These are phyloP conservation scores for Saturnispora diversa DNA, from an alignment of 805 yeast species.

Conservation along the genomic window DNA sequence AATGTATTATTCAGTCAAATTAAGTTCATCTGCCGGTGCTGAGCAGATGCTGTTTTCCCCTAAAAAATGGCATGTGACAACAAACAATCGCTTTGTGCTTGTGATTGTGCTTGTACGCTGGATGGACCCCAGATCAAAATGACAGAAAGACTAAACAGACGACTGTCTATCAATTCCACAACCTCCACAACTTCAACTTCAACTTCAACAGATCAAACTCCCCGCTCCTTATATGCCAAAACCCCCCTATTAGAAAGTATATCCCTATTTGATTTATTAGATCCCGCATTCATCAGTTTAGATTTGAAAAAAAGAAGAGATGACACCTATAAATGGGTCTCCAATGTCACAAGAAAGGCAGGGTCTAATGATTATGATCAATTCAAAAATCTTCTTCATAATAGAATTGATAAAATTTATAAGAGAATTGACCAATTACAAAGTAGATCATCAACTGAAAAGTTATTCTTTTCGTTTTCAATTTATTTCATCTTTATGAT, in stretches of 20 bases:
- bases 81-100: too few relatives aligned
- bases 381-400: constrained; percentile 20
- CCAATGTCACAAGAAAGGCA: too few relatives aligned
- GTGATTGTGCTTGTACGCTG: too few relatives aligned
- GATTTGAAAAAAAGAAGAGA: constrained; percentile 20
- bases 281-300: constrained; percentile 23
- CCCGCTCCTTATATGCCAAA: constrained; percentile 3
- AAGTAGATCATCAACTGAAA: constrained; percentile 54
- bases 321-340: constrained; percentile 25
- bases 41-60: too few relatives aligned
- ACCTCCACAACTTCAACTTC: not conserved
- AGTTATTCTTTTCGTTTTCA: constrained; percentile 70
- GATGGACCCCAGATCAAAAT: too few relatives aligned
- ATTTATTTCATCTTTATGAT: constrained; percentile 57
- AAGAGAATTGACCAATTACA: constrained; percentile 30
- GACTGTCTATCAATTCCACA: too few relatives aligned
- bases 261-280: constrained; percentile 27
- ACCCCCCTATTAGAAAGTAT: constrained; percentile 24
- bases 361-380: constrained; percentile 22
- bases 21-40: too few relatives aligned
- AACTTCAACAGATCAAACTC: constrained; percentile 4
- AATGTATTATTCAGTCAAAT: too few relatives aligned
- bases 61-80: not conserved
- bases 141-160: not conserved
- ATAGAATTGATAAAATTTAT: constrained; percentile 33